Evolutionary conservation across 108 stramenopile genomes (phyloP).

Genomic region (Cyclotella atomus): DNA sequence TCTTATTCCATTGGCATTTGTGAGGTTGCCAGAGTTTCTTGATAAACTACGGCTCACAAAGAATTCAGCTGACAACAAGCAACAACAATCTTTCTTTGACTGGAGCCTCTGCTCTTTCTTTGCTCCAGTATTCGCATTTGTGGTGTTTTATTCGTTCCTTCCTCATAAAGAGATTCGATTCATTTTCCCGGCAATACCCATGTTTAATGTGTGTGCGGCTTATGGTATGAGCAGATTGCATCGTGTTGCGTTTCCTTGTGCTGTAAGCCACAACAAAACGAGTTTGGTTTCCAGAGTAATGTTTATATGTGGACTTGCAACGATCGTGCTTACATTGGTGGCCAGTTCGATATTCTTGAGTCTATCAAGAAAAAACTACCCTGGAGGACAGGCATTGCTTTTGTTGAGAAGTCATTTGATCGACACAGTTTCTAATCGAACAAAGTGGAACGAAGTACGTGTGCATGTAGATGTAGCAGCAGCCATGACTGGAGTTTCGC

Average conservation of each 20-base stretch:
- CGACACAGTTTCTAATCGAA: slow-evolving; percentile 12
- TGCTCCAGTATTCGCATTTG: slow-evolving; percentile 71
- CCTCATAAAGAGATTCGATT: slow-evolving; percentile 98
- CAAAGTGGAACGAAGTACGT: slow-evolving; percentile 35
- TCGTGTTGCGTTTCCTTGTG: slow-evolving; percentile 56
- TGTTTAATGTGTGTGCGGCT: slow-evolving; percentile 86
- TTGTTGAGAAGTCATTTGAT: slow-evolving; percentile 51
- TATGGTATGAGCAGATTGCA: slow-evolving; percentile 66
- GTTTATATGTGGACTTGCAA: slow-evolving; percentile 41
- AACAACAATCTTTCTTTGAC: slow-evolving; percentile 45
- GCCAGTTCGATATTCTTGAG: slow-evolving; percentile 72
- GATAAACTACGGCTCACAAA: slow-evolving; percentile 20
- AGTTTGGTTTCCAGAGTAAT: slow-evolving; percentile 38
- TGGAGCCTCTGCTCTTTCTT: slow-evolving; percentile 55
- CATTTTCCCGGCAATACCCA: slow-evolving; percentile 89
- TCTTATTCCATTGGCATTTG: slow-evolving; percentile 71
- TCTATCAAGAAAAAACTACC: slow-evolving; percentile 80
- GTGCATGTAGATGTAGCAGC: slow-evolving; percentile 85
- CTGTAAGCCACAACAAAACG: neutral
- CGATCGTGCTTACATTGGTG: slow-evolving; percentile 50
- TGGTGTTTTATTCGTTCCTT: slow-evolving; percentile 82
- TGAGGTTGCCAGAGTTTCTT: slow-evolving; percentile 59
- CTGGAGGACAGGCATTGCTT: slow-evolving; percentile 77
- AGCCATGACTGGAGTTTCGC: slow-evolving; percentile 89
- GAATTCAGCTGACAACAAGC: neutral